Base-by-base conservation (phyloP, 257 asterid species). In the Oldenlandia corymbosa region DNA sequence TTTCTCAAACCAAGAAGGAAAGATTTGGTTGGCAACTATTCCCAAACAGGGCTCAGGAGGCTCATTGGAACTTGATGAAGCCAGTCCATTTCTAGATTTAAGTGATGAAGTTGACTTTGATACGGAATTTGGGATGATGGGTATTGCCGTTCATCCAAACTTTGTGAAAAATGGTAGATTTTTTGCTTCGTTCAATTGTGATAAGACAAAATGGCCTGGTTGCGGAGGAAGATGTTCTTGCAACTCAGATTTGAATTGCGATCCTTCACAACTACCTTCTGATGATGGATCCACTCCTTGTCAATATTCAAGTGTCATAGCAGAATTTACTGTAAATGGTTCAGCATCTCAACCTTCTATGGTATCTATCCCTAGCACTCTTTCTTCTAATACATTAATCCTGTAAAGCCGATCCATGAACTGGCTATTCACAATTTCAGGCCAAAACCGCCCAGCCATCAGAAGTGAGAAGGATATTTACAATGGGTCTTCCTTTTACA, bases 221-320 rank as follows among this genome's bases (percentile, higher is more conserved):
- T 91, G 97, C 63, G 85, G 81, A 0, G 98, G 98, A 32, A 80
- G 86, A 62, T 91, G 98, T 66, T 87, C 98, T 1, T 88, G 96
- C 27, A 72, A 72, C 59, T 69, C 75, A 34, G 79, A 68, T 42
- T 75, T 74, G 37, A 34, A 69, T 20, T 74, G 79, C 52, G 75
- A 72, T 67, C 72, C 76, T n/a, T 80, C 96, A 1, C 75, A 77
- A 42, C 67, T 91, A 6, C 78, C 73, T 24, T 68, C 72, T 0
- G 92, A 85, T 37, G 70, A 77, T 65, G 93, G 95, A 47, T 85
- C 93, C 7, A 76, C 66, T 14, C 98, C 98, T 58, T 91, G 98
- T 55, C 98, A 86, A 57, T 85, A 66, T 68, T 94, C 85, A 49
- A 68, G 82, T 52, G 95, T 91, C 7, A 68, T 91, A 41, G 90